phyloP scores from a whole-genome alignment of 257 asterid species.

The Solanum infundibuliforme region DNA sequence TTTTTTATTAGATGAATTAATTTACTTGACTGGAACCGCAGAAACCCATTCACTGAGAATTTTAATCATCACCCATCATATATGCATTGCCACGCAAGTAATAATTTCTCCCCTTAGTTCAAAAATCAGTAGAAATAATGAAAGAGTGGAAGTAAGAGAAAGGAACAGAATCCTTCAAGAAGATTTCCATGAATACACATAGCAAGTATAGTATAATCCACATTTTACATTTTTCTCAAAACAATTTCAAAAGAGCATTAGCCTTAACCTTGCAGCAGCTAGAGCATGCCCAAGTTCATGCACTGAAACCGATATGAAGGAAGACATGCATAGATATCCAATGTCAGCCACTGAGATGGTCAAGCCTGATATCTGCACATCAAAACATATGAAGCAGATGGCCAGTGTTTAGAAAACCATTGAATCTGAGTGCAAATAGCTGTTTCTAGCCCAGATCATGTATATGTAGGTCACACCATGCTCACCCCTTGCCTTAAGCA shows the following conservation, averaged over 20 bases:
- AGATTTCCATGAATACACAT: background rate
- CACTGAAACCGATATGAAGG: conserved; percentile 45
- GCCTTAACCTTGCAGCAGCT: conserved; percentile 88
- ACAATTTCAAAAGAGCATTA: background rate
- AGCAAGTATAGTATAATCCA: background rate
- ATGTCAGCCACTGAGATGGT: conserved; percentile 42
- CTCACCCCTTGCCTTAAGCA: background rate
- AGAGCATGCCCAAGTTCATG: conserved; percentile 95
- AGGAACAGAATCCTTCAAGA: background rate
- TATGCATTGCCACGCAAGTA: background rate
- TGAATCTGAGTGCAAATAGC: background rate
- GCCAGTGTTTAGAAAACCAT: background rate
- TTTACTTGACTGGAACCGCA: background rate
- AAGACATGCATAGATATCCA: conserved; percentile 60
- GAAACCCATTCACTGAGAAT: background rate
- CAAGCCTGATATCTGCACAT: conserved; percentile 47
- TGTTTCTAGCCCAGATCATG: background rate
- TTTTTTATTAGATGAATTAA: background rate
- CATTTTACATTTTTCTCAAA: background rate
- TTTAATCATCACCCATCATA: background rate
- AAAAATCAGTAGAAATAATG: background rate
- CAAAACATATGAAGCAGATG: background rate
- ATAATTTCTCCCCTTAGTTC: background rate
- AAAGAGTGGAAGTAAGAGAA: background rate
- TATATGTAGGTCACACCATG: background rate